Conservation (phyloP, 176 grass and related monocot species). For the Carex pumila region DNA sequence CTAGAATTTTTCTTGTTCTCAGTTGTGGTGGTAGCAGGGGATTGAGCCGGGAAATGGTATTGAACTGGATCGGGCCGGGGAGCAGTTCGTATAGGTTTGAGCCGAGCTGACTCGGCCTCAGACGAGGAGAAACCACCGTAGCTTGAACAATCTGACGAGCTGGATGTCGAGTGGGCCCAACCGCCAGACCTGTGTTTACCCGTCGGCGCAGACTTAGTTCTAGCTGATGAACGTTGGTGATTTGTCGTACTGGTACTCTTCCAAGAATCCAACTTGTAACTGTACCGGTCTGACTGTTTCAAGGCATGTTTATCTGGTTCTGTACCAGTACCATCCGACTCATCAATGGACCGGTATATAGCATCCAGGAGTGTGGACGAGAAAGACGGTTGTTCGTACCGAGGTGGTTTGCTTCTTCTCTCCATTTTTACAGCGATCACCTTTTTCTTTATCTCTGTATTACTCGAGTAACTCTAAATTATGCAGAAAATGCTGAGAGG, state of each 20-base stretch:
- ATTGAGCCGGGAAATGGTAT: constrained; percentile 15
- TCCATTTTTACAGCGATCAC: constrained; percentile 38
- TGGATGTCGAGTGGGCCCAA: constrained; percentile 51
- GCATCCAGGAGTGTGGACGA: constrained; percentile 90
- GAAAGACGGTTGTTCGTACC: constrained; percentile 81
- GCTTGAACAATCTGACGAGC: constrained; percentile 93
- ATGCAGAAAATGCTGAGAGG: background rate
- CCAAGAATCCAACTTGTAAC: constrained; percentile 44
- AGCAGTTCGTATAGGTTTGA: constrained; percentile 40
- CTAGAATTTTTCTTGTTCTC: constrained; percentile 64
- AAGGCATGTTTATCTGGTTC: background rate
- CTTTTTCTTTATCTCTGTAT: background rate
- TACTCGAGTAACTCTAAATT: background rate
- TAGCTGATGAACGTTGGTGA: background rate
- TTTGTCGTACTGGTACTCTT: background rate
- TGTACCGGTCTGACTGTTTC: constrained; percentile 36
- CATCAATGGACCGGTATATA: constrained; percentile 93
- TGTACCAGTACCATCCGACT: constrained; percentile 20
- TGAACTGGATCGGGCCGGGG: constrained; percentile 35
- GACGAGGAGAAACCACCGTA: constrained; percentile 94
- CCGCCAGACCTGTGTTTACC: background rate
- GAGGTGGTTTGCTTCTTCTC: constrained; percentile 28
- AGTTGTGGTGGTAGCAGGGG: background rate
- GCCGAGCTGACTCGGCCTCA: constrained; percentile 61
- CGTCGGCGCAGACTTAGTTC: background rate